Evolutionary conservation across 345 rosid species (phyloP), one percentile per base, ranked within the genome.

Genomic region (Hibiscus mutabilis): DNA sequence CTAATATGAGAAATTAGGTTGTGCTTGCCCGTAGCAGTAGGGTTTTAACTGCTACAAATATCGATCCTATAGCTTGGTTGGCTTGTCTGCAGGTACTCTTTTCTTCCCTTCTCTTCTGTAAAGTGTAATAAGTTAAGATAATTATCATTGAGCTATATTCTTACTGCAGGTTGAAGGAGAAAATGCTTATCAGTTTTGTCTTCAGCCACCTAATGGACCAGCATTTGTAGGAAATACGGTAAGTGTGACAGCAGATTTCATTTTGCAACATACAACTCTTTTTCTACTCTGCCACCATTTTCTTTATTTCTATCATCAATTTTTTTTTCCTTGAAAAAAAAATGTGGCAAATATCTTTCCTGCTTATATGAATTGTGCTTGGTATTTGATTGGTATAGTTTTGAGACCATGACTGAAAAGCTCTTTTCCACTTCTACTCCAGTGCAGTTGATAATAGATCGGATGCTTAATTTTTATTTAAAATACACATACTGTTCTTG

Each of bases 141-240:
- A 69, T 11, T 33, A 2, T 31, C 13, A 44, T 61, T 63, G 51
- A 72, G 46, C 29, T 12, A 27, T 73, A 27, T 73, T 3, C 56
- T 63, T 67, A 53, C 69, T 79, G 68, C 84, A 93, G 92, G 78
- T 81, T 67, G 96, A 88, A 86, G 97, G 97, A 47, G 87, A 84
- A 77, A 85, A 89, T 75, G 87, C 92, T 22, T 93, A 91, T 74
- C 98, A 93, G 66, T 93, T 93, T 74, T 88, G 86, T 84, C 87
- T 93, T 74, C 98, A 93, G 80, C 98, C 97, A 63, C 89, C 92
- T 18, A 76, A 84, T 81, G 88, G 88, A 71, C 92, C 96, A n/a
- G 89, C 98, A 72, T 93, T 91, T 75, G 84, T 93, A 60, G 97
- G 97, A 69, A 93, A 93, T 85, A 93, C 98, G 81, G 98, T 82